Percentiles rank a stretch among this genome's conserved stretches.
Conservation (phyloP, 1,139 yeast species). For the Candida frijolesensis region DNA sequence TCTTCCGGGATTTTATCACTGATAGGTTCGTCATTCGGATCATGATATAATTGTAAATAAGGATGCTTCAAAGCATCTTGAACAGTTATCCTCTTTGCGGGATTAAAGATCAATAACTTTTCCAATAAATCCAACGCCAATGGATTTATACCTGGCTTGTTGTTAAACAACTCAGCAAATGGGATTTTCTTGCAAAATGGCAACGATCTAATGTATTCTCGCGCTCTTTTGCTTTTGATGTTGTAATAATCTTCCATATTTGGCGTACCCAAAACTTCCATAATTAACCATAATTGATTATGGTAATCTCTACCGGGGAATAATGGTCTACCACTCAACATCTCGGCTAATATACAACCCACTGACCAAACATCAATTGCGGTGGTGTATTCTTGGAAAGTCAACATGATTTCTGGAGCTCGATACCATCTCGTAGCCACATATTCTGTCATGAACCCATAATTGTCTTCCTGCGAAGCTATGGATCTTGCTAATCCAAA, state of each 20-base stretch:
- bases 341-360: conserved; percentile 74
- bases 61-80: conserved; percentile 69
- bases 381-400: conserved; percentile 67
- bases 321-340: conserved; percentile 62
- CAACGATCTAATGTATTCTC: conserved; percentile 58
- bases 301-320: conserved; percentile 82
- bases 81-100: conserved; percentile 63
- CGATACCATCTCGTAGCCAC: conserved; percentile 83
- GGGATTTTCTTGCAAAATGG: conserved; percentile 55
- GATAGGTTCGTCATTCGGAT: conserved; percentile 71
- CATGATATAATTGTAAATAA: conserved; percentile 65
- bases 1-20: conserved; percentile 58
- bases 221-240: conserved; percentile 63
- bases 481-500: conserved; percentile 54
- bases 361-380: conserved; percentile 81
- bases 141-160: conserved; percentile 45
- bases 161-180: conserved; percentile 47
- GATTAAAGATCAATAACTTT: conserved; percentile 63
- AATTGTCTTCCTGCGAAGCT: conserved; percentile 36
- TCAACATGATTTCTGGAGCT: conserved; percentile 78
- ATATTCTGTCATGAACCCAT: conserved; percentile 60
- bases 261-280: conserved; percentile 69
- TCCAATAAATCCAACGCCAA: conserved; percentile 63
- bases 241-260: conserved; percentile 54
- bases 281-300: conserved; percentile 62